These are phyloP conservation scores for Plantago major DNA, from an alignment of 257 asterid genomes.

Conservation along the genomic window DNA sequence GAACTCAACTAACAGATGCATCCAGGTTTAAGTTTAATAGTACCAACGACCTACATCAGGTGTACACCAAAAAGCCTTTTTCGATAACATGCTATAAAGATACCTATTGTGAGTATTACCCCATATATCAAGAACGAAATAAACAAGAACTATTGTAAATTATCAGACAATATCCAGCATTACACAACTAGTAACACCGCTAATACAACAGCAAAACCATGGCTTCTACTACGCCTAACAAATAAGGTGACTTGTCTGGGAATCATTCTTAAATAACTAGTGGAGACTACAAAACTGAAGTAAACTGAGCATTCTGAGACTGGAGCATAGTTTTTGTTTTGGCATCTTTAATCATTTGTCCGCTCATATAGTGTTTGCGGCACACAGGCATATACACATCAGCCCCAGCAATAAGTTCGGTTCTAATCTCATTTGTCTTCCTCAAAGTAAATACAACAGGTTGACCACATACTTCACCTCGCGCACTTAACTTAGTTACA, in stretches of 20 bases:
- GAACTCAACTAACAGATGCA: too few relatives aligned
- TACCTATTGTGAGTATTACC: too few relatives aligned
- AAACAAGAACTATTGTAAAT: too few relatives aligned
- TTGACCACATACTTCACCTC: constrained; percentile 74
- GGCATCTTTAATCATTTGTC: constrained; percentile 82
- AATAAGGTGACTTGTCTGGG: background rate
- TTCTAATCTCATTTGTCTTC: constrained; percentile 74
- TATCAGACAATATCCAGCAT: too few relatives aligned
- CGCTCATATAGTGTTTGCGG: constrained; percentile 78
- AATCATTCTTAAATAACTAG: background rate
- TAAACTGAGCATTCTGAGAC: constrained; percentile 40
- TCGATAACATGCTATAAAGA: too few relatives aligned
- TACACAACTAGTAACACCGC: too few relatives aligned
- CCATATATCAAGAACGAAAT: too few relatives aligned
- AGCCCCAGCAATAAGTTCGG: constrained; percentile 80
- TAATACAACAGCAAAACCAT: too few relatives aligned
- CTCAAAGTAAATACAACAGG: constrained; percentile 74
- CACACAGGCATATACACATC: constrained; percentile 92
- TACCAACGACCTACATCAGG: too few relatives aligned
- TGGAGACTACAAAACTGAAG: constrained; percentile 26
- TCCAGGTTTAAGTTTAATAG: too few relatives aligned
- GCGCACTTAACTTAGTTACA: constrained; percentile 73
- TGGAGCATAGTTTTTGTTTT: constrained; percentile 54
- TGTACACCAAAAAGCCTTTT: too few relatives aligned
- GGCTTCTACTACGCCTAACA: too few relatives aligned